Evolutionary conservation across 2,329 filamentous ascomycete species (phyloP).

Genomic region (Aspergillus fumigatiaffinis): DNA sequence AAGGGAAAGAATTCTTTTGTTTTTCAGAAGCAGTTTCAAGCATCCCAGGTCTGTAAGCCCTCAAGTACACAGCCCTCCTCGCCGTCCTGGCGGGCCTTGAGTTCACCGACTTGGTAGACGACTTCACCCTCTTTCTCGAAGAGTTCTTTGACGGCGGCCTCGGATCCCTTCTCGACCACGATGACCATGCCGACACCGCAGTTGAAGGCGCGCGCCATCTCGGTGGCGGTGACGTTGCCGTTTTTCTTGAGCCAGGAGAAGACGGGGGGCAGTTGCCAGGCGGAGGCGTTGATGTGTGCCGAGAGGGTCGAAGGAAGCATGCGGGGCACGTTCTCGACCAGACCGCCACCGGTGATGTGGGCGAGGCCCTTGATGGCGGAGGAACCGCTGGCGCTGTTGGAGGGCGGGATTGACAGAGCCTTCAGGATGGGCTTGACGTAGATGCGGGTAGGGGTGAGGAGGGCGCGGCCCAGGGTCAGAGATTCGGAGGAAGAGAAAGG

Average conservation of each 20-base stretch:
- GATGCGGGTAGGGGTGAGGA: constrained; percentile 87
- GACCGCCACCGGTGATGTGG: constrained; percentile 93
- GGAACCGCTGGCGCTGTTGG: constrained; percentile 25
- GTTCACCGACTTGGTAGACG: constrained; percentile 69
- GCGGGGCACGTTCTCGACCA: constrained; percentile 89
- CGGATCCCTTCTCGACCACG: constrained; percentile 66
- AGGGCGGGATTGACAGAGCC: constrained; percentile 52
- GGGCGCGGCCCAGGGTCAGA: constrained; percentile 61
- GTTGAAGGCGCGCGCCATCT: constrained; percentile 95
- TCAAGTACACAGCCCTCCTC: constrained; percentile 60
- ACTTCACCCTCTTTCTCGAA: constrained; percentile 69
- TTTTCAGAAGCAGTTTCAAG: constrained; percentile 9
- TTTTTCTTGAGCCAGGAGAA: constrained; percentile 80
- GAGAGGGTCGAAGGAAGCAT: constrained; percentile 78
- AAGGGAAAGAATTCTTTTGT: constrained; percentile 4
- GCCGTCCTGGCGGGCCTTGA: constrained; percentile 55
- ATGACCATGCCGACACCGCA: constrained; percentile 92
- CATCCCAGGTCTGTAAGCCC: constrained; percentile 52
- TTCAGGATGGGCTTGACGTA: constrained; percentile 81
- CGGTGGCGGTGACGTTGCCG: constrained; percentile 64
- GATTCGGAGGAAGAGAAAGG: constrained; percentile 69
- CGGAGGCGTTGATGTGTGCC: constrained; percentile 72
- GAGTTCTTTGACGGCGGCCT: constrained; percentile 54
- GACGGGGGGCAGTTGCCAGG: constrained; percentile 73
- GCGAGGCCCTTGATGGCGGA: constrained; percentile 81